Percentiles rank a stretch among this genome's conserved stretches.
Evolutionary conservation across 2,329 filamentous ascomycete species (phyloP).

Genomic region (Fusarium buxicola): DNA sequence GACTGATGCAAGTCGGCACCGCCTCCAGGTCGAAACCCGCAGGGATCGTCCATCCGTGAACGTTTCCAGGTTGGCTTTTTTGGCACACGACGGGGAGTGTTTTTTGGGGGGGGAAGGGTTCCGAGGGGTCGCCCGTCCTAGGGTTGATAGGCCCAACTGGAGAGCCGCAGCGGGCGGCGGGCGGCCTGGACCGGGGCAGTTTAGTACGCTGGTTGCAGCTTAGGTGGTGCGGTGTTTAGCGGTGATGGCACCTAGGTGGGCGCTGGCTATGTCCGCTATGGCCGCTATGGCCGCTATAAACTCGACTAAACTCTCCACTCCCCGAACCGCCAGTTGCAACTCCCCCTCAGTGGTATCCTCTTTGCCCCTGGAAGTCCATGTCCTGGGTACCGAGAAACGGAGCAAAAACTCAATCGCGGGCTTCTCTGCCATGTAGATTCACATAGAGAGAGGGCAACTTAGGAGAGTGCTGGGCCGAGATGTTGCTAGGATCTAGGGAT

Average conservation of each 20-base stretch:
- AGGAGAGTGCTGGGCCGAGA: background rate
- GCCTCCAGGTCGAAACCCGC: conserved; percentile 30
- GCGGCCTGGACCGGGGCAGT: conserved; percentile 32
- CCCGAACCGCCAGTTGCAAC: background rate
- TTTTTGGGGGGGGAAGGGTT: conserved; percentile 10
- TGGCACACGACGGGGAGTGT: conserved; percentile 26
- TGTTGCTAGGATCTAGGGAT: background rate
- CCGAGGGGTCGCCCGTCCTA: conserved; percentile 24
- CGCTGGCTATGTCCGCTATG: no score
- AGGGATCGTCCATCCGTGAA: conserved; percentile 24
- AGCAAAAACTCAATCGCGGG: background rate
- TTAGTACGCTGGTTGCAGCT: conserved; percentile 1
- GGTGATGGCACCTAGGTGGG: background rate
- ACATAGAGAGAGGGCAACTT: no score
- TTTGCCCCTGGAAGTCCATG: no score
- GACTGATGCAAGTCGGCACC: conserved; percentile 23
- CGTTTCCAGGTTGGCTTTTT: conserved; percentile 27
- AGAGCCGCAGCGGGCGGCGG: conserved; percentile 27
- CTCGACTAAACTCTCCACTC: background rate
- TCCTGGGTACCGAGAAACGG: no score
- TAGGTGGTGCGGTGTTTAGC: conserved; percentile 13
- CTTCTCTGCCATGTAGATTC: background rate
- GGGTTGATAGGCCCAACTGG: conserved; percentile 22
- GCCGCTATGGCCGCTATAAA: conserved; percentile 16
- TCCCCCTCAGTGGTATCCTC: no score